phyloP scores from a whole-genome alignment of 2,329 filamentous ascomycete species.

The Hypocrella siamensis region DNA sequence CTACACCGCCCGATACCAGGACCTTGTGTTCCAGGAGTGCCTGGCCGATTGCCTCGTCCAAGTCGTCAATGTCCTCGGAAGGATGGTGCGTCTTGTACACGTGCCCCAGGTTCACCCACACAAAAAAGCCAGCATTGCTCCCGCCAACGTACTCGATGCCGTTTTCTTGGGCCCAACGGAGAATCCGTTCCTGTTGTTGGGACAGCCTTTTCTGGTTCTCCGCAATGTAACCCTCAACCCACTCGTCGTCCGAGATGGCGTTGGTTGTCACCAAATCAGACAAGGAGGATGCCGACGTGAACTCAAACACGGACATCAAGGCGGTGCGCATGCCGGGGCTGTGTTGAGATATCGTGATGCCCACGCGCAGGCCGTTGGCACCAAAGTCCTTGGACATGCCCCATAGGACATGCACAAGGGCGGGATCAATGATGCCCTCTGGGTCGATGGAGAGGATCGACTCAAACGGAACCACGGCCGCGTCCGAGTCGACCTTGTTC shows the following conservation, averaged over 20 bases:
- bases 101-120: slow-evolving; percentile 33
- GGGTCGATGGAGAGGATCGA: slow-evolving; percentile 30
- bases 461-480: slow-evolving; percentile 21
- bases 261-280: slow-evolving; percentile 23
- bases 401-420: slow-evolving; percentile 34
- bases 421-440: slow-evolving; percentile 27
- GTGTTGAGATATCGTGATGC: slow-evolving; percentile 29
- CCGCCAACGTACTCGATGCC: slow-evolving; percentile 26
- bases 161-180: slow-evolving; percentile 15
- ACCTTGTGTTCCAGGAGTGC: slow-evolving; percentile 15
- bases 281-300: slow-evolving; percentile 19
- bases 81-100: slow-evolving; percentile 8
- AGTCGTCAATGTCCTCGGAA: slow-evolving; percentile 1
- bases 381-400: slow-evolving; percentile 37
- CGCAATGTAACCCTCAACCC: slow-evolving; percentile 26
- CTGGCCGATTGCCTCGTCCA: slow-evolving; percentile 12
- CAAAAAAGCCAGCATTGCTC: slow-evolving; percentile 36
- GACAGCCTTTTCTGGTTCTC: neutral
- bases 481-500: slow-evolving; percentile 16
- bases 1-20: slow-evolving; percentile 19
- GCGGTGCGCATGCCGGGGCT: slow-evolving; percentile 23
- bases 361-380: slow-evolving; percentile 37
- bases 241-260: slow-evolving; percentile 26
- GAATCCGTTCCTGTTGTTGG: neutral
- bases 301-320: slow-evolving; percentile 8